Conservation (phyloP, 179 eudicot species). For the Drosera spatulata region DNA sequence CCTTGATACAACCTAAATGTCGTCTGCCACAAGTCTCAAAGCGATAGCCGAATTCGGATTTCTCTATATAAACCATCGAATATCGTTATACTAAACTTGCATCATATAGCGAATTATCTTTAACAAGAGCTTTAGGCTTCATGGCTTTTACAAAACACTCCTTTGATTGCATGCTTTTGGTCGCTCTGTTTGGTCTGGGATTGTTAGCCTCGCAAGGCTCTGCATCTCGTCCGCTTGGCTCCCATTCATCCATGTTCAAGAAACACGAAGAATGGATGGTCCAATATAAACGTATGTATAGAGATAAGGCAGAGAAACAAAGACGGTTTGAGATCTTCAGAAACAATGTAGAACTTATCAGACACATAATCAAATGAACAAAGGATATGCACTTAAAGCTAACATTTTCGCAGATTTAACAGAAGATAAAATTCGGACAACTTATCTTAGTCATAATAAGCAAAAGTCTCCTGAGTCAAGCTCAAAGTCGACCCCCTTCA, state of each 20-base stretch:
- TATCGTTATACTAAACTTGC: no score
- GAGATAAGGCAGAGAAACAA: constrained; percentile 20
- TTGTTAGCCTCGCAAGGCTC: constrained; percentile 4
- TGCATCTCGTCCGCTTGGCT: not conserved
- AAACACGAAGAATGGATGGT: constrained; percentile 27
- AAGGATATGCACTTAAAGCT: constrained; percentile 24
- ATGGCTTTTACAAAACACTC: no score
- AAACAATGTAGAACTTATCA: constrained; percentile 17
- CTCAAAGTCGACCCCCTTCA: constrained; percentile 12
- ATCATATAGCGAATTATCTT: no score
- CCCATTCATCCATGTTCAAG: constrained; percentile 10
- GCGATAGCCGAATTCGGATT: no score
- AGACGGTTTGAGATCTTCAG: constrained; percentile 19
- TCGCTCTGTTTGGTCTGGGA: no score
- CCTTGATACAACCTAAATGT: no score
- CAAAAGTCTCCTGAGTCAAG: not conserved
- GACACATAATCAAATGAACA: no score
- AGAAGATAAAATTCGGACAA: constrained; percentile 33
- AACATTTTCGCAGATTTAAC: constrained; percentile 43
- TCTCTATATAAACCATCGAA: no score
- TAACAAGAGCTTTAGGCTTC: no score
- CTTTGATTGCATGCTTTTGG: no score
- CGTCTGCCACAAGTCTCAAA: no score
- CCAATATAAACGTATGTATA: constrained; percentile 14
- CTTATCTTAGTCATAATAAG: constrained; percentile 28